Evolutionary conservation across 352 stramenopile species (phyloP).

Genomic region (Sclerospora graminicola): DNA sequence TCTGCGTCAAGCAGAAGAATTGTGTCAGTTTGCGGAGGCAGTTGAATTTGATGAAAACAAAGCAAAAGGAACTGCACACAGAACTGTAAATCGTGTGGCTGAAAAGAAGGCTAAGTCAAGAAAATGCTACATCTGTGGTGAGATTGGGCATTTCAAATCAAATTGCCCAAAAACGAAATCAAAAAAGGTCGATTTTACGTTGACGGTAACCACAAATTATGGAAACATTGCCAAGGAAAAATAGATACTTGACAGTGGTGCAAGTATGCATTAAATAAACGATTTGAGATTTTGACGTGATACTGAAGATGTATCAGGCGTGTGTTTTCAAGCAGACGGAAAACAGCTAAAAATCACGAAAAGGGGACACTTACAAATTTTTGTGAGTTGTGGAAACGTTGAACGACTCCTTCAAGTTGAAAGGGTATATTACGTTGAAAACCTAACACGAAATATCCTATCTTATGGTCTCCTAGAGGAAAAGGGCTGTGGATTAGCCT

Average conservation of each 20-base stretch:
- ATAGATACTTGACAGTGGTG: constrained; percentile 4
- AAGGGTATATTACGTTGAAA: neutral
- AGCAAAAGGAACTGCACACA: neutral
- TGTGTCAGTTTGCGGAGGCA: neutral
- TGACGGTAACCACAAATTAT: neutral
- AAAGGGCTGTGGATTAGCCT: neutral
- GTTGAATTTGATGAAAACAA: neutral
- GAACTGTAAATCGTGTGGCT: neutral
- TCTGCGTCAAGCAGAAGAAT: neutral
- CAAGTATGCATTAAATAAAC: constrained; percentile 2
- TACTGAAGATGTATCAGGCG: neutral
- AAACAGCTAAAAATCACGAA: neutral
- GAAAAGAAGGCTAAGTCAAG: too few relatives aligned
- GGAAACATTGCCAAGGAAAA: neutral
- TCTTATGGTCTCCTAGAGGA: neutral
- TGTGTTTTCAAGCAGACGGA: neutral
- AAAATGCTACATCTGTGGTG: too few relatives aligned
- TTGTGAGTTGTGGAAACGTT: too few relatives aligned
- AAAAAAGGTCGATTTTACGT: neutral
- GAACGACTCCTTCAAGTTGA: neutral
- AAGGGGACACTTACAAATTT: neutral
- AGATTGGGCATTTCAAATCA: too few relatives aligned
- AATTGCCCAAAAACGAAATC: neutral
- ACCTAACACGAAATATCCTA: neutral
- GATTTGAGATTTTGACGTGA: neutral